Evolutionary conservation across 1,139 yeast genomes (phyloP).

Genomic region (Zygosaccharomyces sapae): DNA sequence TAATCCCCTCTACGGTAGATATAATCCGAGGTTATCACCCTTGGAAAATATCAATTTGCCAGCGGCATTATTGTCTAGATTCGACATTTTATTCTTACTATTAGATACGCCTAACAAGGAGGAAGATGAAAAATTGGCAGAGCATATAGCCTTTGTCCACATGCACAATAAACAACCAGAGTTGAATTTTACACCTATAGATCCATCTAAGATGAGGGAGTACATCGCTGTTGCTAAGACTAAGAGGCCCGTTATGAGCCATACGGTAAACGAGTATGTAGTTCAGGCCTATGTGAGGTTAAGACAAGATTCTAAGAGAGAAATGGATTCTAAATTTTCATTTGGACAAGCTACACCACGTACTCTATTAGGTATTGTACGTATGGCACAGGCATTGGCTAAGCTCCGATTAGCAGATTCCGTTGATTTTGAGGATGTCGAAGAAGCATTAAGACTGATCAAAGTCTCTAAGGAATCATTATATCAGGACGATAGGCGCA

Average conservation of each 20-base stretch:
- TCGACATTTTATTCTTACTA: constrained; percentile 82
- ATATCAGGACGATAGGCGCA: constrained; percentile 47
- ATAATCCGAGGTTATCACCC: constrained; percentile 85
- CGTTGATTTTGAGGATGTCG: constrained; percentile 80
- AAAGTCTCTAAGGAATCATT: constrained; percentile 84
- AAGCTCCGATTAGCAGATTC: constrained; percentile 73
- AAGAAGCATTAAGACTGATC: constrained; percentile 85
- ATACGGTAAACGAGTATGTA: constrained; percentile 81
- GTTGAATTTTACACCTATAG: constrained; percentile 70
- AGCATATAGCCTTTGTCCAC: constrained; percentile 93
- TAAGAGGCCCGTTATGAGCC: constrained; percentile 82
- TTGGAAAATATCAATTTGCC: constrained; percentile 95
- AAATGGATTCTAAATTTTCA: constrained; percentile 65
- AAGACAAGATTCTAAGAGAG: constrained; percentile 88
- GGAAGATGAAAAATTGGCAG: constrained; percentile 79
- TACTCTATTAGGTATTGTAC: constrained; percentile 82
- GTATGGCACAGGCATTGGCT: constrained; percentile 93
- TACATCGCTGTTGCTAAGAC: constrained; percentile 83
- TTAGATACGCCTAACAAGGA: constrained; percentile 82
- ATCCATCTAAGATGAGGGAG: constrained; percentile 77
- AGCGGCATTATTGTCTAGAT: constrained; percentile 92
- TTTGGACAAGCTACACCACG: constrained; percentile 94
- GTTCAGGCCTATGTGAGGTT: constrained; percentile 82
- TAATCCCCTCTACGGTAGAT: constrained; percentile 92
- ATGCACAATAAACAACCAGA: constrained; percentile 87